These are phyloP conservation scores for Gaillardinia entomophila DNA, from an alignment of 805 yeast genomes.

Conservation along the genomic window DNA sequence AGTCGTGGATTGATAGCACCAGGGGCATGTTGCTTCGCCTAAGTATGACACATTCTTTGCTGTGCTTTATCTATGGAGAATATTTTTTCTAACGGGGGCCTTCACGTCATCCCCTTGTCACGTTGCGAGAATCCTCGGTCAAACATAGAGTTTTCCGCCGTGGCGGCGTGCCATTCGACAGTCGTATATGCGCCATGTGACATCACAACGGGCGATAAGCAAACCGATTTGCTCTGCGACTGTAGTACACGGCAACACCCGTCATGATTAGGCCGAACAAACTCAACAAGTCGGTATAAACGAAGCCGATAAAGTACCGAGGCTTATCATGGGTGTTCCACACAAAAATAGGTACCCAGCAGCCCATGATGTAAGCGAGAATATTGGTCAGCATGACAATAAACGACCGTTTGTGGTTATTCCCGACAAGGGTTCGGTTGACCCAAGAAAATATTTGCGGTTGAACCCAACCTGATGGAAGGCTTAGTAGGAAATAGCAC, in stretches of 20 bases:
- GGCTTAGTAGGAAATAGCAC: constrained; percentile 41
- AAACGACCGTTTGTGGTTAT: constrained; percentile 27
- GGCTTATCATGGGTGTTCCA: constrained; percentile 36
- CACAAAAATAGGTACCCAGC: constrained; percentile 37
- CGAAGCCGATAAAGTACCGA: constrained; percentile 30
- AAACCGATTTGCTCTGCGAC: no score
- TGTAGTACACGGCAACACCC: constrained; percentile 12
- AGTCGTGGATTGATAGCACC: no score
- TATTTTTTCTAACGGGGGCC: no score
- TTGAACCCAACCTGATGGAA: constrained; percentile 49
- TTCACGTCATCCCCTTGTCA: no score
- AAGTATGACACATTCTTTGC: no score
- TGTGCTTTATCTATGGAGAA: no score
- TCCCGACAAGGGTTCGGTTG: constrained; percentile 36
- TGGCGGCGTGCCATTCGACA: no score
- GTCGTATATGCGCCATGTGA: no score
- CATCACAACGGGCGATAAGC: no score
- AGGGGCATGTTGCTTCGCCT: no score
- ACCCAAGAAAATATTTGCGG: constrained; percentile 55
- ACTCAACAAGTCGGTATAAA: constrained; percentile 28
- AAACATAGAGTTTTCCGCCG: no score
- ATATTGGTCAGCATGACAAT: constrained; percentile 37
- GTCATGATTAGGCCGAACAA: constrained; percentile 26
- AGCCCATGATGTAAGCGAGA: constrained; percentile 35
- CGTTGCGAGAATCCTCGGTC: no score